Base-by-base conservation (phyloP, 2,329 filamentous ascomycete genomes). In the Verticillium dahliae region DNA sequence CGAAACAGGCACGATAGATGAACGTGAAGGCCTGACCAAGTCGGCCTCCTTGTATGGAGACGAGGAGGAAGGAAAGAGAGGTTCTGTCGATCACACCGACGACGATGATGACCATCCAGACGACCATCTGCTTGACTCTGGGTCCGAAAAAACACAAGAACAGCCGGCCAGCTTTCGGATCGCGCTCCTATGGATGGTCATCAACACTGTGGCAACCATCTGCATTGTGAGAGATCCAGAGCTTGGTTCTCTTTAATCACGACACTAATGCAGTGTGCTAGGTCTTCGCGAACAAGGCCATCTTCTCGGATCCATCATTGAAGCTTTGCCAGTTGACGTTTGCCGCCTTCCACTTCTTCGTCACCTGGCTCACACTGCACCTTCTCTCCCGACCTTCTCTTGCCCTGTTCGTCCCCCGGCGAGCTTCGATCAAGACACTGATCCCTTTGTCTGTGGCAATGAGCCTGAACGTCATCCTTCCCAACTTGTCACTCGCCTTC, bases 211-310 rank as follows among this genome's bases (percentile, higher is more conserved):
- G 64, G 84, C 85, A 2, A 88, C 85, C 0, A 82, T 88, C 61
- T 82, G 83, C 56, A 88, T 88, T 69, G 85, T 86, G 76, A 69
- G 80, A 72, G 58, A 56, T 15, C 37, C 55, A 18, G n/a, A 50
- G 55, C 57, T 50, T 18, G 61, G 27, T 38, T 15, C 54, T 35
- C 6, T 13, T 34, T 14, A 63, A 15, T 33, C n/a, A 34, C 18
- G 15, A 13, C 11, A 4, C 11, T 50, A 14, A 10, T 18, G 15
- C 22, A 14, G n/a, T 15, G 11, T 38, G 35, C 9, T n/a, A 87
- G 85, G 85, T 90, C 69, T 89, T 89, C 70, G 86, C 85, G 52
- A 90, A 90, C 76, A 90, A 90, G 73, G 82, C 81, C 65, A 88
- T 90, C 72, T 90, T 90, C 75, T 83, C 82, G 31, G 83, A 88